These are phyloP conservation scores for Hortaea sp. DNA, from an alignment of 2,329 filamentous ascomycete genomes.

Conservation along the genomic window DNA sequence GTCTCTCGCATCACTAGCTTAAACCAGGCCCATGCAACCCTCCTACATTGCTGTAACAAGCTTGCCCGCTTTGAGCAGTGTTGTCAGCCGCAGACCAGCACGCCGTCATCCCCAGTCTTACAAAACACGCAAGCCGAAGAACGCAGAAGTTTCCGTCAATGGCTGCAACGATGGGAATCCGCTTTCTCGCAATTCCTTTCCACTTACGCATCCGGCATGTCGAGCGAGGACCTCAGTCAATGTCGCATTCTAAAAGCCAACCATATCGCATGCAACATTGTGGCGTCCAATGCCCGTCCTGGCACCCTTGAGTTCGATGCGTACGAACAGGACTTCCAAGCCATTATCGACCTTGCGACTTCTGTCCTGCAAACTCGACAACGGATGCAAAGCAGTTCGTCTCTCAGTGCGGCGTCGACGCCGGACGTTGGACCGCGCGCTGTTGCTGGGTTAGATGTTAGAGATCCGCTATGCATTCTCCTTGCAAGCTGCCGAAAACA, in stretches of 20 bases:
- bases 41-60: constrained; percentile 21
- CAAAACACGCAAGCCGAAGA: constrained; percentile 5
- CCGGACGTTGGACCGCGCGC: constrained; percentile 2
- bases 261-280: constrained; percentile 21
- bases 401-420: constrained; percentile 4
- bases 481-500: constrained; percentile 12
- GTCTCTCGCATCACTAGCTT: constrained; percentile 18
- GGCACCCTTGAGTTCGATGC: constrained; percentile 7
- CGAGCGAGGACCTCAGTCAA: constrained; percentile 16
- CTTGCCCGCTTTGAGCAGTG: constrained; percentile 5
- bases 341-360: constrained; percentile 20
- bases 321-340: constrained; percentile 19
- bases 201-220: constrained; percentile 17
- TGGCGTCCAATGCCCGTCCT: constrained; percentile 15
- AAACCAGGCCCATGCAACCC: constrained; percentile 22
- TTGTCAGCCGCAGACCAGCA: background rate
- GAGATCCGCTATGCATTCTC: constrained; percentile 18
- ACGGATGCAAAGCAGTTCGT: background rate
- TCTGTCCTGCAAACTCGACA: constrained; percentile 11
- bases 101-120: background rate
- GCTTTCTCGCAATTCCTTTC: constrained; percentile 21
- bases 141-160: constrained; percentile 14
- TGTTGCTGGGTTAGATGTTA: constrained; percentile 13
- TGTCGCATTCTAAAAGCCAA: constrained; percentile 24
- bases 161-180: constrained; percentile 24